Percentiles rank a stretch among this genome's conserved stretches.
phyloP scores from a whole-genome alignment of 2,329 filamentous ascomycete species.

The Botrytis byssoidea region DNA sequence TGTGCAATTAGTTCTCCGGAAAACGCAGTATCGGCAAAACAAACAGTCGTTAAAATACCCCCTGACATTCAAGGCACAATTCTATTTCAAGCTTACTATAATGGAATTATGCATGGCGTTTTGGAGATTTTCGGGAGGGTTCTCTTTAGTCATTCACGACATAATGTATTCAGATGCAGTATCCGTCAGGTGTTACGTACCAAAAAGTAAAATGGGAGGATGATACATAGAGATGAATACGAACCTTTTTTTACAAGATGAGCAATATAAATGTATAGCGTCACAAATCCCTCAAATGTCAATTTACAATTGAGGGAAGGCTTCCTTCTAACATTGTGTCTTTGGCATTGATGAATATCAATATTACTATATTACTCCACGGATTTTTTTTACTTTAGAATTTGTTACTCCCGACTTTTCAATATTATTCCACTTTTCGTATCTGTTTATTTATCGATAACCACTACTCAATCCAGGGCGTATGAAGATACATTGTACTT shows the following conservation, averaged over 20 bases:
- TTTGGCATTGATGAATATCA: neutral
- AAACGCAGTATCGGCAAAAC: conserved; percentile 96
- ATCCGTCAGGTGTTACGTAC: conserved; percentile 13
- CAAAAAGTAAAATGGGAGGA: conserved; percentile 2
- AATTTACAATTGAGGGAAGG: too few relatives aligned
- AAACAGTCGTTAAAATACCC: conserved; percentile 56
- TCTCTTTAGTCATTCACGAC: conserved; percentile 13
- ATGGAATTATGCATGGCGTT: conserved; percentile 19
- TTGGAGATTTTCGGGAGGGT: conserved; percentile 15
- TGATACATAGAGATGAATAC: conserved; percentile 7
- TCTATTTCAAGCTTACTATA: conserved; percentile 12
- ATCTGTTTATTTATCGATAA: neutral
- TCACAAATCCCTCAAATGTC: too few relatives aligned
- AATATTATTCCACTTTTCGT: neutral
- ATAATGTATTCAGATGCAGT: conserved; percentile 18
- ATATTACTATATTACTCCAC: neutral
- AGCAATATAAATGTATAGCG: neutral
- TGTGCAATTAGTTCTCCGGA: conserved; percentile 64
- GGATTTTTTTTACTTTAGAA: neutral
- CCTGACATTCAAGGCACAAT: conserved; percentile 14
- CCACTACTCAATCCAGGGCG: neutral
- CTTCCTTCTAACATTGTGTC: neutral
- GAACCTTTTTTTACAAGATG: neutral
- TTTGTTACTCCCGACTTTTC: neutral
- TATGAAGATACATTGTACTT: neutral